Evolutionary conservation across 2,329 filamentous ascomycete species (phyloP).

Genomic region (Fusarium nodosum): DNA sequence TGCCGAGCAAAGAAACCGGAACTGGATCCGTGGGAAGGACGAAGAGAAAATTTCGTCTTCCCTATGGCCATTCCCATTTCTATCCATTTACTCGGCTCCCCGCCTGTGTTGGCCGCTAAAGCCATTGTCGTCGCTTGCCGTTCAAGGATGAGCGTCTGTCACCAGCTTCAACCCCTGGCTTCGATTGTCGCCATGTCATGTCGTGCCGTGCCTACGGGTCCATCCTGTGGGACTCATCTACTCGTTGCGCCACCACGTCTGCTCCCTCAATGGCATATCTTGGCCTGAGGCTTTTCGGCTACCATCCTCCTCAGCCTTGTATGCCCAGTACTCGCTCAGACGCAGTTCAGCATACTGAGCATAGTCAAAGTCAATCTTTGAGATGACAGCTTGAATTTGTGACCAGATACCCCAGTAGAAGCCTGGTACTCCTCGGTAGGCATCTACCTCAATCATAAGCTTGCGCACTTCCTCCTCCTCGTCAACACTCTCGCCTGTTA

Average conservation of each 20-base stretch:
- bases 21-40: slow-evolving; percentile 24
- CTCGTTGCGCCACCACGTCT: slow-evolving; percentile 74
- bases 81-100: slow-evolving; percentile 21
- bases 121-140: slow-evolving; percentile 20
- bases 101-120: slow-evolving; percentile 18
- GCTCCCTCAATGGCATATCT: slow-evolving; percentile 80
- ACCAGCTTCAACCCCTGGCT: slow-evolving; percentile 28
- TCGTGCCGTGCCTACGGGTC: slow-evolving; percentile 8
- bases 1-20: slow-evolving; percentile 32
- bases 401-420: slow-evolving; percentile 97
- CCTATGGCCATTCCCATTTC: slow-evolving; percentile 33
- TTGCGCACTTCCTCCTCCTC: slow-evolving; percentile 74
- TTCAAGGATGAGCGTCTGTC: slow-evolving; percentile 13
- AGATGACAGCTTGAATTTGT: slow-evolving; percentile 93
- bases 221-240: slow-evolving; percentile 17
- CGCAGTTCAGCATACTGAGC: slow-evolving; percentile 88
- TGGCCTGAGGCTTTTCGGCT: slow-evolving; percentile 65
- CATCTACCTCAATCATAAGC: slow-evolving; percentile 85
- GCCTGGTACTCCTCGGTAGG: slow-evolving; percentile 89
- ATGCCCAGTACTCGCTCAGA: slow-evolving; percentile 92
- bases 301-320: slow-evolving; percentile 81
- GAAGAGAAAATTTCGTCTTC: slow-evolving; percentile 23
- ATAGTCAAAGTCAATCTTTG: slow-evolving; percentile 97
- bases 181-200: slow-evolving; percentile 11
- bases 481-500: slow-evolving; percentile 60